phyloP scores from a whole-genome alignment of 805 yeast genomes.

The Wickerhamomyces bisporus region DNA sequence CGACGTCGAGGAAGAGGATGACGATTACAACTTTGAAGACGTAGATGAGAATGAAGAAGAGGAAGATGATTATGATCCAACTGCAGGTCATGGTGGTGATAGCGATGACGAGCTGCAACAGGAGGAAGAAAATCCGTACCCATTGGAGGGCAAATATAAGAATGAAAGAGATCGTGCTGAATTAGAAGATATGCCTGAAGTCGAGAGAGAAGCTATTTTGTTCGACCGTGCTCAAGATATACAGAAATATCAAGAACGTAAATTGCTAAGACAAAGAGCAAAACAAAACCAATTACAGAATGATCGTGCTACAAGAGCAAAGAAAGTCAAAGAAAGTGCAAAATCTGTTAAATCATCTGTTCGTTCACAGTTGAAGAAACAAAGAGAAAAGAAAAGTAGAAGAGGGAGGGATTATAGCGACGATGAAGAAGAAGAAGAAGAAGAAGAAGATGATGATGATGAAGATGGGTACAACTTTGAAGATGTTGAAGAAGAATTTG shows the following conservation, averaged over 20 bases:
- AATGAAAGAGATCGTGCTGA: slow-evolving; percentile 70
- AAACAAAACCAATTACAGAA: slow-evolving; percentile 41
- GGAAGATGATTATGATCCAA: slow-evolving; percentile 39
- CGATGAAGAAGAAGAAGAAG: slow-evolving; percentile 45
- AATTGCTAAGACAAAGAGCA: slow-evolving; percentile 78
- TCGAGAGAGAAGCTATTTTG: slow-evolving; percentile 84
- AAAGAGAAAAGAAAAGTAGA: slow-evolving; percentile 60
- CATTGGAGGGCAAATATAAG: slow-evolving; percentile 86
- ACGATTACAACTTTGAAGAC: slow-evolving; percentile 20
- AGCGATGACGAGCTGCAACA: slow-evolving; percentile 33
- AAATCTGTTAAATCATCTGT: slow-evolving; percentile 42
- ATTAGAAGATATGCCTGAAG: slow-evolving; percentile 73
- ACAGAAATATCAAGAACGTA: slow-evolving; percentile 82
- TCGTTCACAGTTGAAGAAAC: slow-evolving; percentile 68
- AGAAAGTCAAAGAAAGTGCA: slow-evolving; percentile 23
- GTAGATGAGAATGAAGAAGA: slow-evolving; percentile 32
- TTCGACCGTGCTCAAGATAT: slow-evolving; percentile 91
- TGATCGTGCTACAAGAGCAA: slow-evolving; percentile 32
- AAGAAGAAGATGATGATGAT: slow-evolving; percentile 31
- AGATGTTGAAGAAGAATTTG: slow-evolving; percentile 40
- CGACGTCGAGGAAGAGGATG: slow-evolving; percentile 14
- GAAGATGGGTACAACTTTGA: slow-evolving; percentile 33
- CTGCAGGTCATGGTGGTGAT: slow-evolving; percentile 31
- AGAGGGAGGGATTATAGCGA: slow-evolving; percentile 31
- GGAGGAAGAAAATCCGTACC: slow-evolving; percentile 69